phyloP scores from a whole-genome alignment of 2,329 filamentous ascomycete species.

The Alternaria infectoria region DNA sequence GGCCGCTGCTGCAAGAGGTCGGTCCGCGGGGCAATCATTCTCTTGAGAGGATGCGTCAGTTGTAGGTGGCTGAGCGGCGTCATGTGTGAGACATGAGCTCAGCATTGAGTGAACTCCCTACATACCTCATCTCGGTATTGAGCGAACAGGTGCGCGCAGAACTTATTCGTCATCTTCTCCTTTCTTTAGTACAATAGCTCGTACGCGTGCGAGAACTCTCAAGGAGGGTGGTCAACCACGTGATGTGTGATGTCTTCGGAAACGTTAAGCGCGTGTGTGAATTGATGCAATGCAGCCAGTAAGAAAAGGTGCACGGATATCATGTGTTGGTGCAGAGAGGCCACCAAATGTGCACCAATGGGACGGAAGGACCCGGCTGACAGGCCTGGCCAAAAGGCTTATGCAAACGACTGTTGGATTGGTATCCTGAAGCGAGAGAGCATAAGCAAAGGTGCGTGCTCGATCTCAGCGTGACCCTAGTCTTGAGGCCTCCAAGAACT shows the following conservation, averaged over 20 bases:
- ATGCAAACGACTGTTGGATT: constrained; percentile 10
- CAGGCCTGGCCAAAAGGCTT: constrained; percentile 3
- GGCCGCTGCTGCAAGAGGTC: neutral
- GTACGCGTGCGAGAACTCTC: neutral
- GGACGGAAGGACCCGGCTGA: constrained; percentile 6
- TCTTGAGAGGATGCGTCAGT: neutral
- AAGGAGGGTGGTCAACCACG: neutral
- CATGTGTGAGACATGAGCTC: neutral
- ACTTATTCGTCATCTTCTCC: neutral
- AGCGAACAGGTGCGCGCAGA: neutral
- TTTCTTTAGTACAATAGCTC: neutral
- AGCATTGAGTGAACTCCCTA: neutral
- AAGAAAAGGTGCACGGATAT: neutral
- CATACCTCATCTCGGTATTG: neutral
- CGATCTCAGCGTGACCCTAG: constrained; percentile 6
- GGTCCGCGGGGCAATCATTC: neutral
- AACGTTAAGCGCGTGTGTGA: neutral
- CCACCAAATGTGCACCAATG: constrained; percentile 5
- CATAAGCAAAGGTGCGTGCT: constrained; percentile 2
- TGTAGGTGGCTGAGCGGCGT: constrained; percentile 1
- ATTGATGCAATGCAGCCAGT: constrained; percentile 1
- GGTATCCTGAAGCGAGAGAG: constrained; percentile 4
- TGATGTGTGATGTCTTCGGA: neutral
- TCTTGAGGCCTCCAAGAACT: neutral
- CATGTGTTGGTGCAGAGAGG: neutral